Conservation (phyloP, 2,329 filamentous ascomycete genomes). For the Chaetomium strumarium region DNA sequence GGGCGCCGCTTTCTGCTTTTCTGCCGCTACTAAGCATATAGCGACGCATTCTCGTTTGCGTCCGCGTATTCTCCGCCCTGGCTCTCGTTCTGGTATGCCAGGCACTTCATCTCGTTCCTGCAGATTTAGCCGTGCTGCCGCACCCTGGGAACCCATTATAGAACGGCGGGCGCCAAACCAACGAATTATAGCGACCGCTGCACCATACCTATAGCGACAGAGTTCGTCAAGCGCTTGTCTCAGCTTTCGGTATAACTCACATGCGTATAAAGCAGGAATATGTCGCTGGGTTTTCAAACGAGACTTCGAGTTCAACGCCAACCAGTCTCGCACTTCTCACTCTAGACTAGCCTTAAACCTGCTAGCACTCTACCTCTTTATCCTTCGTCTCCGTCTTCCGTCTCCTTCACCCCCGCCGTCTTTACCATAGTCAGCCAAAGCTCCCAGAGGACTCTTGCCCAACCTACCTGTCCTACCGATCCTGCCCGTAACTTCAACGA, state of each 20-base stretch:
- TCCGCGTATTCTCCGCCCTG: neutral
- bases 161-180: constrained; percentile 1
- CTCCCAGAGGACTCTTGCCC: no score
- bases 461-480: no score
- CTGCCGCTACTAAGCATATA: neutral
- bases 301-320: no score
- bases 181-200: neutral
- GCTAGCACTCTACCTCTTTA: no score
- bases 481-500: no score
- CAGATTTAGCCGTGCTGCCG: constrained; percentile 2
- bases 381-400: no score
- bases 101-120: constrained; percentile 3
- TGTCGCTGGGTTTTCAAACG: no score
- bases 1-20: constrained; percentile 6
- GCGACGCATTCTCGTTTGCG: constrained; percentile 6
- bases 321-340: no score
- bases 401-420: no score
- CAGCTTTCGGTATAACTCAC: neutral
- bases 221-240: constrained; percentile 1
- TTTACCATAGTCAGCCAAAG: no score
- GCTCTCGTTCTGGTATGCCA: neutral
- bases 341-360: no score
- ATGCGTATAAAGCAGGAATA: constrained; percentile 5
- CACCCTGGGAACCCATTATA: neutral
- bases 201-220: constrained; percentile 3